phyloP scores from a whole-genome alignment of 495 filamentous ascomycete species.

The Neohortaea acidophila region DNA sequence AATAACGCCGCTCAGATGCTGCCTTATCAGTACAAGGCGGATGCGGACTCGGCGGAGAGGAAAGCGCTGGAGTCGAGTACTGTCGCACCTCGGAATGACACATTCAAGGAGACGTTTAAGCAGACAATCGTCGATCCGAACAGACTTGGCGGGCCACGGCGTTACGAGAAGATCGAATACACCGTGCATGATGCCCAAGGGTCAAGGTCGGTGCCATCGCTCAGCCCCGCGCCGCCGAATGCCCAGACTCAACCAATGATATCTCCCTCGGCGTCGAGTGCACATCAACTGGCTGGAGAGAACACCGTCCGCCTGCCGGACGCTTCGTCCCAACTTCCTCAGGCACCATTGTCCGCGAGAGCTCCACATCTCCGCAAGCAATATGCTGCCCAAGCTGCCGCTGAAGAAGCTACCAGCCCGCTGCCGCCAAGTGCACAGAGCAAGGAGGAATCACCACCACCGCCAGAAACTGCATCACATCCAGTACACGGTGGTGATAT shows the following conservation, averaged over 20 bases:
- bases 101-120: slow-evolving; percentile 17
- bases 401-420: neutral
- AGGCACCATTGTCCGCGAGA: too few relatives aligned
- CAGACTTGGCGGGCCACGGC: slow-evolving; percentile 8
- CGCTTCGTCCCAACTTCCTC: slow-evolving; percentile 9
- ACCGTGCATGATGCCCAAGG: slow-evolving; percentile 13
- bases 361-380: neutral
- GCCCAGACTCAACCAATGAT: slow-evolving; percentile 16
- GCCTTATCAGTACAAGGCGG: slow-evolving; percentile 12
- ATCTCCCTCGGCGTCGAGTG: slow-evolving; percentile 7
- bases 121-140: slow-evolving; percentile 4
- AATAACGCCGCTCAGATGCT: slow-evolving; percentile 12
- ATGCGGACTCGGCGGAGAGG: slow-evolving; percentile 8
- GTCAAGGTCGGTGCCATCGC: slow-evolving; percentile 6
- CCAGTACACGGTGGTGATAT: slow-evolving; percentile 21
- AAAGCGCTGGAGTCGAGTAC: neutral
- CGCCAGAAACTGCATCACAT: slow-evolving; percentile 24
- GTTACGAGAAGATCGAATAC: slow-evolving; percentile 6
- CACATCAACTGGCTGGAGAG: slow-evolving; percentile 1
- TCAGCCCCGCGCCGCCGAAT: slow-evolving; percentile 12
- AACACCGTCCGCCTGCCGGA: slow-evolving; percentile 17
- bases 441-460: slow-evolving; percentile 17
- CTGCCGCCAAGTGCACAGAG: neutral
- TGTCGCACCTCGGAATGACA: slow-evolving; percentile 3
- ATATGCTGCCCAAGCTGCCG: too few relatives aligned